Base-by-base conservation (phyloP, 2,329 filamentous ascomycete species). In the Pyrenophora teres region DNA sequence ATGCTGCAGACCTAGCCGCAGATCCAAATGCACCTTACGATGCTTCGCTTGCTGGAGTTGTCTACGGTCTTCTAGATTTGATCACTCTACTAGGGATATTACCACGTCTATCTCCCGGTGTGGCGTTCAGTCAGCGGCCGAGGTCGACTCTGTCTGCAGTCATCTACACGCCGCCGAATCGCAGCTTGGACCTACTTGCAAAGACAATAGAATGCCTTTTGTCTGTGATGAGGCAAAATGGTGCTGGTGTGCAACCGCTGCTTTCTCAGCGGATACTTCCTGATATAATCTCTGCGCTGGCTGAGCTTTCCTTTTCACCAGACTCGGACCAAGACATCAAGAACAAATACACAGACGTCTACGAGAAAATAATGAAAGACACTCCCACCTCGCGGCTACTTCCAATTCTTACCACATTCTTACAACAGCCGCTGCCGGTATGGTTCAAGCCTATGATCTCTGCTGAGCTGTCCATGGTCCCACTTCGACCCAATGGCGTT, bases 401-500 rank as follows among this genome's bases (percentile, higher is more conserved):
- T 18, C 83, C 82, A 7, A 78, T 83, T 4, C 71, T 90, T 37
- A 89, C 86, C 53, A 77, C 81, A 15, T 76, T 88, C 16, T 81
- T 88, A 30, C 84, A 87, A 54, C 85, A 87, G 9, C 80, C 80
- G 49, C 78, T 82, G 13, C 84, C 85, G 9, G 60, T 71, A 67
- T 88, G 84, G 84, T 76, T 89, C n/a, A 81, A 81, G 37, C 60
- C 78, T 15, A 78, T 78, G 36, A 67, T 90, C 1, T 77, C 86
- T 60, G 78, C 78, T 50, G 77, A 81, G 10, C 77, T 90, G 38
- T 84, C 86, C 1, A 67, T 78, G 10, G 65, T 90, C 8, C 87
- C 87, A 1, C 76, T 89, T 21, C 78, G 87, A 3, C 73, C 76
- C 2, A 80, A 84, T 54, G 87, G 87, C 15, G 85, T 90, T 12